Conservation (phyloP, 208 protist species). For the Wallacemonas rigidus region DNA sequence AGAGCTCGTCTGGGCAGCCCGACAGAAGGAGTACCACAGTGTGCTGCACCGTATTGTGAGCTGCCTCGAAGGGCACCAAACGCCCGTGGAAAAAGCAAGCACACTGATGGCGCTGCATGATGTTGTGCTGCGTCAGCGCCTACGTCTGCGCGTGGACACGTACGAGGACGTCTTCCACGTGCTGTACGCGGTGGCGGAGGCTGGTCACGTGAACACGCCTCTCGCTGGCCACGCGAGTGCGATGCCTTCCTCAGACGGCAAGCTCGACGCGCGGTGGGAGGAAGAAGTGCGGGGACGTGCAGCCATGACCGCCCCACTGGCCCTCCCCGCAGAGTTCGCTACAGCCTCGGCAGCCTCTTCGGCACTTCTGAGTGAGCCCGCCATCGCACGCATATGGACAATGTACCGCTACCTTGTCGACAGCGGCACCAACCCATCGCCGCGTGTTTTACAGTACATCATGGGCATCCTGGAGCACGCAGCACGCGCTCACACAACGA, state of each 20-base stretch:
- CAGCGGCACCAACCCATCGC: slow-evolving; percentile 77
- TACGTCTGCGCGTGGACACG: slow-evolving; percentile 75
- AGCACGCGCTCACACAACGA: slow-evolving; percentile 24
- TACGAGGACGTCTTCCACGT: slow-evolving; percentile 84
- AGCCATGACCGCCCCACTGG: slow-evolving; percentile 9
- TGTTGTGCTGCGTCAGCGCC: slow-evolving; percentile 52
- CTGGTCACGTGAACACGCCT: slow-evolving; percentile 16
- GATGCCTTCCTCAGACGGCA: not conserved
- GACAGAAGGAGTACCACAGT: slow-evolving; percentile 60
- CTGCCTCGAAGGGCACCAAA: slow-evolving; percentile 68
- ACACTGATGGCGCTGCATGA: slow-evolving; percentile 66
- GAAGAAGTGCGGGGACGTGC: slow-evolving; percentile 29
- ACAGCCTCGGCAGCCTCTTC: slow-evolving; percentile 35
- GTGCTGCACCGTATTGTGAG: slow-evolving; percentile 51
- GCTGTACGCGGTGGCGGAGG: slow-evolving; percentile 56
- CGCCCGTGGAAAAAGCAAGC: slow-evolving; percentile 65
- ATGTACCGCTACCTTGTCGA: slow-evolving; percentile 85
- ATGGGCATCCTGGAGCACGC: slow-evolving; percentile 74
- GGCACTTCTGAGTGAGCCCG: slow-evolving; percentile 36
- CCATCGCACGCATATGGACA: slow-evolving; percentile 58
- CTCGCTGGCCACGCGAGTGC: not conserved
- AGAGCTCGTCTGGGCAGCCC: slow-evolving; percentile 57
- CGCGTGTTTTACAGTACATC: slow-evolving; percentile 66
- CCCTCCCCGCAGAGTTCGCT: slow-evolving; percentile 49
- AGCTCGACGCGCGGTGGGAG: slow-evolving; percentile 15